Evolutionary conservation across 2,329 filamentous ascomycete genomes (phyloP).

Genomic region (Alternaria incomplexa): DNA sequence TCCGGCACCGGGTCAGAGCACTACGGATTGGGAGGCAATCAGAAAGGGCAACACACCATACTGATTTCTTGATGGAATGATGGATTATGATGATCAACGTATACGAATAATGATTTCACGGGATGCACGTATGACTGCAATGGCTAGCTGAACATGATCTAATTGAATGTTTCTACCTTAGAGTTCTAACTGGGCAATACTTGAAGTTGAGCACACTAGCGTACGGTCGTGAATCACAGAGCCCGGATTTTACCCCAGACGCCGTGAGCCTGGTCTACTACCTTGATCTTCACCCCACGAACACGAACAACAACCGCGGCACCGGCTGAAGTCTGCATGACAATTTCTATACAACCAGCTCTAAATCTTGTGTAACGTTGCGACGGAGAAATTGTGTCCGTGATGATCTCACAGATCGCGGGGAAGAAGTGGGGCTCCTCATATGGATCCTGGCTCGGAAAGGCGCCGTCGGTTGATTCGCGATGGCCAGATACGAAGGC

Average conservation of each 20-base stretch:
- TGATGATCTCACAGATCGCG: not conserved
- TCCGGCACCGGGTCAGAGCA: not conserved
- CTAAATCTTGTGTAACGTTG: not conserved
- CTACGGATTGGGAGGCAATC: slow-evolving; percentile 30
- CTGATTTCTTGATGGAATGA: slow-evolving; percentile 6
- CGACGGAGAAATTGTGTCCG: slow-evolving; percentile 6
- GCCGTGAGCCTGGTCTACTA: not conserved
- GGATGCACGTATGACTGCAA: not conserved
- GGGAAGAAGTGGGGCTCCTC: slow-evolving; percentile 1
- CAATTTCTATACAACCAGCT: not conserved
- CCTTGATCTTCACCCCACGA: not conserved
- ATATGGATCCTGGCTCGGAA: not conserved
- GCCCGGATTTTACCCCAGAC: not conserved
- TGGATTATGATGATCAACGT: not conserved
- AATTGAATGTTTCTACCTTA: not conserved
- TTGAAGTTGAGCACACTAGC: not conserved
- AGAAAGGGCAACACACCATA: slow-evolving; percentile 38
- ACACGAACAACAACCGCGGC: not conserved
- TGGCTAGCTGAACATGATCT: not conserved
- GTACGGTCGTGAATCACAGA: not conserved
- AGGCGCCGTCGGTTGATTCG: not conserved
- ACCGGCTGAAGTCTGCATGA: not conserved
- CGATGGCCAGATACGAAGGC: not conserved
- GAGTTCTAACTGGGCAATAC: not conserved
- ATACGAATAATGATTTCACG: not conserved